Percentiles rank a stretch among this genome's conserved stretches.
Evolutionary conservation across 495 filamentous ascomycete species (phyloP).

Genomic region (Aspergillus cavernicola): DNA sequence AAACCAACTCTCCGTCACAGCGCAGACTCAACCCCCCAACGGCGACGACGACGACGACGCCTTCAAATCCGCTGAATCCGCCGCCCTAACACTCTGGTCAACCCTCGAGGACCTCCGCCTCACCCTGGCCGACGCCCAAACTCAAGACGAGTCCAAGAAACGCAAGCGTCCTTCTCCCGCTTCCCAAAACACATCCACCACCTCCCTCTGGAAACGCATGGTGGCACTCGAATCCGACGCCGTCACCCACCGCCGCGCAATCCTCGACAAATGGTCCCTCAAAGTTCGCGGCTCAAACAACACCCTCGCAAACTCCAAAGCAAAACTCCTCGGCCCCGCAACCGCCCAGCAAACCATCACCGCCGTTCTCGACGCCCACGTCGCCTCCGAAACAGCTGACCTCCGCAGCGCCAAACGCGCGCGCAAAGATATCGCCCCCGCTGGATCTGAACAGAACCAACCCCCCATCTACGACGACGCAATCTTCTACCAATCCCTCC

Average conservation of each 20-base stretch:
- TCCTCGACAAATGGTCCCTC: constrained; percentile 47
- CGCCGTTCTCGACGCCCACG: constrained; percentile 68
- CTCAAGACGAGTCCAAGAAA: constrained; percentile 51
- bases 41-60: constrained; percentile 38
- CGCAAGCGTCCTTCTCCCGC: constrained; percentile 51
- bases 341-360: constrained; percentile 59
- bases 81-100: constrained; percentile 85
- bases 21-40: constrained; percentile 23
- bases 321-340: constrained; percentile 43
- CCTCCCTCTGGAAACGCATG: constrained; percentile 72
- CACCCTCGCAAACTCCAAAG: constrained; percentile 32
- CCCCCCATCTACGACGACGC: constrained; percentile 78
- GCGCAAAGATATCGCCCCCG: constrained; percentile 16
- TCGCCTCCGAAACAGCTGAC: constrained; percentile 59
- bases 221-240: constrained; percentile 55
- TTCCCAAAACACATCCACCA: constrained; percentile 45
- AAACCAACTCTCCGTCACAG: constrained; percentile 61
- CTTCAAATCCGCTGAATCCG: constrained; percentile 75
- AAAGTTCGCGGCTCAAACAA: constrained; percentile 47
- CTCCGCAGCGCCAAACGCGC: constrained; percentile 56
- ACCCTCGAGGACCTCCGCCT: constrained; percentile 70
- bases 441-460: constrained; percentile 13
- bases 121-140: constrained; percentile 50
- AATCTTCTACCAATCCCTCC: constrained; percentile 84
- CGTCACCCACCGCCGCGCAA: constrained; percentile 37